Evolutionary conservation across 2,329 filamentous ascomycete species (phyloP), one percentile per base, ranked within the genome.

Genomic region (Fusarium circinatum): DNA sequence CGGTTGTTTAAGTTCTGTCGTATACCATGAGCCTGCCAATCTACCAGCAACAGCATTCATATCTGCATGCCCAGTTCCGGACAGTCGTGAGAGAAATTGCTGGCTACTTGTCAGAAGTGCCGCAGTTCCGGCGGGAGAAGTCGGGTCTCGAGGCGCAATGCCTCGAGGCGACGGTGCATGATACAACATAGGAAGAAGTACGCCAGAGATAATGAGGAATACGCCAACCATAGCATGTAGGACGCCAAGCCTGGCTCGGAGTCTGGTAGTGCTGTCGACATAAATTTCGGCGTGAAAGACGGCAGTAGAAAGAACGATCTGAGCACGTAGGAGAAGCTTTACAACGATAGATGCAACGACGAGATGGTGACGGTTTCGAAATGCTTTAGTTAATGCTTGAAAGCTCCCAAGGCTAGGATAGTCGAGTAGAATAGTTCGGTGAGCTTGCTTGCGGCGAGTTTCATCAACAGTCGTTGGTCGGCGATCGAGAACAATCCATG

Each of bases 1-100:
- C 12, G 73, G 74, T 13, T 78, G 76, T 8, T 66, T 75, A 15
- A 78, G 61, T 45, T 76, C 71, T 8, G 76, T 77, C 13, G 78
- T 78, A 49, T 79, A 80, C 76, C 78, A 80, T n/a, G 77, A 75
- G 6, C 76, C 78, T n/a, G 72, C 65, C 24, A 80, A 59, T 32
- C 68, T 75, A 20, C 71, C 63, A 18, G 71, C 65, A 28, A 80
- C 75, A 8, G 64, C 64, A 13, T 73, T 63, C 72, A 79, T 76
- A 32, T 61, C 65, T 13, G 71, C 70, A 24, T 74, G 71, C 24
- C 78, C 78, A 15, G 78, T 78, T 3, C 76, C 74, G 5, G 66
- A 68, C 20, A 80, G 52, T 20, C 76, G 68, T 1, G 72, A 61
- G 18, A 79, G 62, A 36, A 79, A 72, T 39, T 76, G 72, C 14